These are phyloP conservation scores for Lactifluus echinatus DNA, from an alignment of 768 basidiomycete species.

Conservation along the genomic window DNA sequence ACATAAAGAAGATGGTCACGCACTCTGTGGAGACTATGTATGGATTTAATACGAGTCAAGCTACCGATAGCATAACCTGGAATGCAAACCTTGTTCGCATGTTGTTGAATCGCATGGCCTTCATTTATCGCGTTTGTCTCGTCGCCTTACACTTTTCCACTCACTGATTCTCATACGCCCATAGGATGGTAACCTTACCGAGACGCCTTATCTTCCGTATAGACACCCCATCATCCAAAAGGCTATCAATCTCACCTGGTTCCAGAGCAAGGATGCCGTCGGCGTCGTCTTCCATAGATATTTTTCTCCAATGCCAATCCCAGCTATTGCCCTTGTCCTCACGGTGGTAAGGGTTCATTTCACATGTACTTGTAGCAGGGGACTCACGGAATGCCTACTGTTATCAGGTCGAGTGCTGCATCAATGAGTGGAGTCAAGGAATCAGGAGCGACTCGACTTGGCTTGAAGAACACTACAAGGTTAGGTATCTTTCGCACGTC, in stretches of 20 bases:
- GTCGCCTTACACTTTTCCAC: background rate
- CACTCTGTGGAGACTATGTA: background rate
- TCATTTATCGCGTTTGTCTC: conserved; percentile 4
- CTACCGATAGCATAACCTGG: background rate
- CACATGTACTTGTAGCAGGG: too few relatives aligned
- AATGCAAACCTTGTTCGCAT: background rate
- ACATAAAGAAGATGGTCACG: background rate
- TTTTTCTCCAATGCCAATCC: background rate
- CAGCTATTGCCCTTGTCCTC: background rate
- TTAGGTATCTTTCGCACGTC: background rate
- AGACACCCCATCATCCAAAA: conserved; percentile 6
- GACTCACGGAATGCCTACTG: background rate
- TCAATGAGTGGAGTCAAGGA: background rate
- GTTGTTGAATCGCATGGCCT: background rate
- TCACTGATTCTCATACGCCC: background rate
- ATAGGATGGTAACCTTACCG: background rate
- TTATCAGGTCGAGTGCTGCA: conserved; percentile 11
- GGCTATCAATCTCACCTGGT: conserved; percentile 7
- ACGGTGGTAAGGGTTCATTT: conserved; percentile 1
- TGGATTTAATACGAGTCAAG: conserved; percentile 4
- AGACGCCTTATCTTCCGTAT: background rate
- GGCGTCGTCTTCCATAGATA: background rate
- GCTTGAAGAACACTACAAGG: background rate
- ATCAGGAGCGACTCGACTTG: background rate
- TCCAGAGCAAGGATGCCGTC: background rate